These are phyloP conservation scores for Kazachstania africana DNA, from an alignment of 805 yeast species.

Conservation along the genomic window DNA sequence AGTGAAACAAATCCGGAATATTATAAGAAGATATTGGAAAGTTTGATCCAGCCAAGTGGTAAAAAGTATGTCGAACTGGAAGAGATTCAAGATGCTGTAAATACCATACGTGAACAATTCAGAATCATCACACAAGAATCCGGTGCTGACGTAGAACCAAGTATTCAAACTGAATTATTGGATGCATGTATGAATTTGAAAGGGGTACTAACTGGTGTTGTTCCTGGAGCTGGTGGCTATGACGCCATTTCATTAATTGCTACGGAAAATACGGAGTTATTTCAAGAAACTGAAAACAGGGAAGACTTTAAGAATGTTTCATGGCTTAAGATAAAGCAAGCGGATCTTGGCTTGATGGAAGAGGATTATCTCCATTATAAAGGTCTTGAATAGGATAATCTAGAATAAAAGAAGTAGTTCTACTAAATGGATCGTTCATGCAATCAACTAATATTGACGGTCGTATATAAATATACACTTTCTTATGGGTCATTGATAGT, in stretches of 20 bases:
- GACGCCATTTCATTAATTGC: slow-evolving; percentile 81
- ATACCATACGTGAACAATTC: slow-evolving; percentile 43
- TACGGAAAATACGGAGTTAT: slow-evolving; percentile 32
- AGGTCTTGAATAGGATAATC: neutral
- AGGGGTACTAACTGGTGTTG: slow-evolving; percentile 92
- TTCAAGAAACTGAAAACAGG: slow-evolving; percentile 16
- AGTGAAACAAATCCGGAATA: slow-evolving; percentile 21
- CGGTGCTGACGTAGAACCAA: slow-evolving; percentile 85
- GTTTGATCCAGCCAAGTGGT: slow-evolving; percentile 7
- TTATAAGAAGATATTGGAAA: slow-evolving; percentile 26
- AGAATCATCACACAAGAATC: slow-evolving; percentile 49
- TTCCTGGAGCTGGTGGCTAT: slow-evolving; percentile 97
- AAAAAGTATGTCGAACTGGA: slow-evolving; percentile 17
- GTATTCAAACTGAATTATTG: slow-evolving; percentile 56
- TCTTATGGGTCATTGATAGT: too few relatives aligned
- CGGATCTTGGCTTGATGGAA: slow-evolving; percentile 42
- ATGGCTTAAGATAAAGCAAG: slow-evolving; percentile 61
- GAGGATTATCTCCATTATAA: slow-evolving; percentile 31
- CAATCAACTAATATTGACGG: neutral
- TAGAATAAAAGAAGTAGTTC: too few relatives aligned
- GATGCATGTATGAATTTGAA: slow-evolving; percentile 42
- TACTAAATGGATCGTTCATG: slow-evolving; percentile 1
- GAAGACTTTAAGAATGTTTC: slow-evolving; percentile 35
- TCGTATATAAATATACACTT: neutral
- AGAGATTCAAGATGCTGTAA: slow-evolving; percentile 32